These are phyloP conservation scores for Phascolomyces articulosus DNA, from an alignment of 371 early-diverging fungal species.

Conservation along the genomic window DNA sequence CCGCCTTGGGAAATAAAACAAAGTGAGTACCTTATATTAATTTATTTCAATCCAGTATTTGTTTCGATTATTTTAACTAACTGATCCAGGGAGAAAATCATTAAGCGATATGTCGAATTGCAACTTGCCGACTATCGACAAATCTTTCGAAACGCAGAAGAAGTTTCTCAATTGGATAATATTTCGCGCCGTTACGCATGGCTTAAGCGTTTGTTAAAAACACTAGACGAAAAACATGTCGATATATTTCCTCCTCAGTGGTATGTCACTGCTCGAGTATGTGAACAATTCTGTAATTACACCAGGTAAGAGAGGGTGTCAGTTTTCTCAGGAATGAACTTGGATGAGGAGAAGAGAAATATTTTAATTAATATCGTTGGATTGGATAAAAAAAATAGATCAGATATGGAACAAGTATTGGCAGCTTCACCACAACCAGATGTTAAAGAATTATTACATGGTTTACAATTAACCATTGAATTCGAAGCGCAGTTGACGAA, in stretches of 20 bases:
- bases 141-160: conserved; percentile 81
- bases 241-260: conserved; percentile 81
- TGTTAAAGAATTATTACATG: conserved; percentile 73
- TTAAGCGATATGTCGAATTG: conserved; percentile 80
- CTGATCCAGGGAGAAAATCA: conserved; percentile 45
- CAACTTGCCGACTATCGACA: conserved; percentile 85
- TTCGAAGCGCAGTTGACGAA: conserved; percentile 87
- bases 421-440: conserved; percentile 53
- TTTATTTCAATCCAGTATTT: too few relatives aligned
- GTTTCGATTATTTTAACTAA: background rate
- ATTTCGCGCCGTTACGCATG: conserved; percentile 92
- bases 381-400: too few relatives aligned
- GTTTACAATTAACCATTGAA: conserved; percentile 82
- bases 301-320: too few relatives aligned
- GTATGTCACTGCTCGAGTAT: conserved; percentile 76
- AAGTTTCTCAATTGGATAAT: conserved; percentile 85
- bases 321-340: too few relatives aligned
- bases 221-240: conserved; percentile 84
- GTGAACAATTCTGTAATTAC: conserved; percentile 80
- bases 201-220: conserved; percentile 84
- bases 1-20: conserved; percentile 70
- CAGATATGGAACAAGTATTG: conserved; percentile 57
- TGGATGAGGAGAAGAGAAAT: too few relatives aligned
- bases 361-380: too few relatives aligned
- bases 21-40: conserved; percentile 46